These are phyloP conservation scores for Schizophyllum amplum DNA, from an alignment of 1,284 basidiomycete genomes.

Conservation along the genomic window DNA sequence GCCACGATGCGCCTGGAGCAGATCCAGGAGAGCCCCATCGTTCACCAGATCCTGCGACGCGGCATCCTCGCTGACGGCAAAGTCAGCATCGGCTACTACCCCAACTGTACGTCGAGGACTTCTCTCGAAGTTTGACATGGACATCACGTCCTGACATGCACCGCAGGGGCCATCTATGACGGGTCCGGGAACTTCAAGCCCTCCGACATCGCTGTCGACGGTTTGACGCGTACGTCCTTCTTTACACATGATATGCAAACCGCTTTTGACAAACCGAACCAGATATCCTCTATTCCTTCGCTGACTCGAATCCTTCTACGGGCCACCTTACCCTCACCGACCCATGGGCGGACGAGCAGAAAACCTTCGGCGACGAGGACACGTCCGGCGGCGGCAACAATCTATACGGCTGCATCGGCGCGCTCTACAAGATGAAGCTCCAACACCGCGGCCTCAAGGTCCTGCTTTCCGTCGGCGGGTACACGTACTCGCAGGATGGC, in stretches of 20 bases:
- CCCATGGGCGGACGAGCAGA: conserved; percentile 77
- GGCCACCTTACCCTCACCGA: conserved; percentile 86
- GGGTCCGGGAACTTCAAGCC: not conserved
- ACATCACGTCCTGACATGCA: not conserved
- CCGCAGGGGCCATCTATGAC: not conserved
- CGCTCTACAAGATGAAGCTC: conserved; percentile 70
- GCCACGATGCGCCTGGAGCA: not conserved
- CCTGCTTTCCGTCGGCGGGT: conserved; percentile 71
- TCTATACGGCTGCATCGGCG: conserved; percentile 84
- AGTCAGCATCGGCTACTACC: not conserved
- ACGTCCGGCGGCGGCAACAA: conserved; percentile 64
- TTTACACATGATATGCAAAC: not conserved
- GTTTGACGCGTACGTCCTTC: not conserved
- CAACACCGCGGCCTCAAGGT: conserved; percentile 71
- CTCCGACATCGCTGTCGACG: not conserved
- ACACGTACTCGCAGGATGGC: conserved; percentile 60
- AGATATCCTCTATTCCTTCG: conserved; percentile 86
- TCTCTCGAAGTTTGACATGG: not conserved
- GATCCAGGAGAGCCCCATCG: not conserved
- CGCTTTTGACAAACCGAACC: conserved; percentile 21
- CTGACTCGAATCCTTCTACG: conserved; percentile 72
- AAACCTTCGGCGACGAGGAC: conserved; percentile 30
- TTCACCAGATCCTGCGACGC: not conserved
- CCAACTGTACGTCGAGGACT: not conserved
- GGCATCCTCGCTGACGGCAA: not conserved